Evolutionary conservation across 768 basidiomycete genomes (phyloP), one percentile per base, ranked within the genome.

Genomic region (Lactifluus piperatus): DNA sequence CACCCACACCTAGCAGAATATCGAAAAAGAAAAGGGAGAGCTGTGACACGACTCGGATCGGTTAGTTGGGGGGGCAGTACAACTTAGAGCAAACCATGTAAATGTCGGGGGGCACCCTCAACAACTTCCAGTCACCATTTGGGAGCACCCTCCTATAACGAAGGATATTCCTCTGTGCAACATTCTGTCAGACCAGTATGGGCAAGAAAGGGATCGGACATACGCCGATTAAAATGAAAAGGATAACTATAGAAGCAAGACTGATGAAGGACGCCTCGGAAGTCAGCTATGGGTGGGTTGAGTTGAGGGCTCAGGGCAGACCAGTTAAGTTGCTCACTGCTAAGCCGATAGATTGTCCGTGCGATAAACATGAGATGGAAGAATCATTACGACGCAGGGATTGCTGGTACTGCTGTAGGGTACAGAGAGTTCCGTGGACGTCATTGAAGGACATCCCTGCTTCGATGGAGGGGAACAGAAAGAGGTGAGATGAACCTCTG

Each of bases 81-180:
- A n/a, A 11, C 24, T 14, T 27, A 2, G 34, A 5, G 48, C 66
- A 46, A 34, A 75, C 76, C 71, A 78, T 74, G 49, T 77, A 72
- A 9, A 75, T 64, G 59, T 79, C 76, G 53, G 73, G 68, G 4
- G 76, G 75, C 39, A 68, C 66, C 53, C 67, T 68, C 22, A 77
- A 65, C 8, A 75, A 62, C 24, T 30, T 46, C 63, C 63, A 62
- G 11, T 37, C 37, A 16, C 50, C 61, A 4, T 27, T 8, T 9
- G 56, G 51, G 2, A 47, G 24, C 2, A 2, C 24, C 32, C 5
- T 57, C 20, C 18, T 39, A 44, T 64, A 56, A 32, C 56, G 57
- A 5, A 45, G 34, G 7, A 52, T 7, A 30, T 64, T 64, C 45
- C 61, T 39, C 63, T 64, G 26, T n/a, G 26, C 8, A 32, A 29